Base-by-base conservation (phyloP, 306 rosid genomes). In the Gastrolobium bilobum region DNA sequence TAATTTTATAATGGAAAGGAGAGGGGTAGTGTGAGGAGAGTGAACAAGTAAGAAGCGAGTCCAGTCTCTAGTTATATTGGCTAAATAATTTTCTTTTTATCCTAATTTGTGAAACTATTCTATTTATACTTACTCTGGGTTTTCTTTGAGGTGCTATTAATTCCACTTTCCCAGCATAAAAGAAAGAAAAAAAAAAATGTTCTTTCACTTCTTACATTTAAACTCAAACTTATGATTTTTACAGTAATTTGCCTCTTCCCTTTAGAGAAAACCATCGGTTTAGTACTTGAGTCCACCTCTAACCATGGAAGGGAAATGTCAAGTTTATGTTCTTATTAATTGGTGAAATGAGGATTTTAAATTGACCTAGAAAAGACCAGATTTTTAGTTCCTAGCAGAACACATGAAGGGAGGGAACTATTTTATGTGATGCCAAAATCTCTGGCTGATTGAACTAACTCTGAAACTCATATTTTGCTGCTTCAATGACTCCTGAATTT, bases 381-480 rank as follows among this genome's bases (percentile, higher is more conserved):
- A 3, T 6, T 6, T 48, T 62, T 43, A 11, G 3, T 15, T 70
- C 71, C 35, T 15, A 34, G 5, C 31, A 43, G 14, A 29, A 60
- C 42, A 43, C 34, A 20, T 44, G 29, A 61, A 61, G 48, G 29
- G 6, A 38, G 5, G 4, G 40, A 34, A 50, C 4, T 34, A 13
- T 5, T 26, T 39, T 15, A 34, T 73, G 51, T 63, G 48, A 68
- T 69, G 15, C 8, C 40, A 52, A 39, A 33, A 70, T 59, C n/a
- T 46, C 6, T 48, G 51, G 30, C 3, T 43, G 50, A 13, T 42
- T 65, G 73, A 10, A 20, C 14, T 31, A 64, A 33, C 14, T 61
- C 33, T 35, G 43, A 60, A 70, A 79, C 59, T 82, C 71, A 38
- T 53, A 75, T 67, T 50, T 46, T 15, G 33, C 37, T 61, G 72